Percentiles rank a stretch among this genome's conserved stretches.
These are phyloP conservation scores for Talaromyces pinophilus DNA, from an alignment of 2,329 filamentous ascomycete species.

Conservation along the genomic window DNA sequence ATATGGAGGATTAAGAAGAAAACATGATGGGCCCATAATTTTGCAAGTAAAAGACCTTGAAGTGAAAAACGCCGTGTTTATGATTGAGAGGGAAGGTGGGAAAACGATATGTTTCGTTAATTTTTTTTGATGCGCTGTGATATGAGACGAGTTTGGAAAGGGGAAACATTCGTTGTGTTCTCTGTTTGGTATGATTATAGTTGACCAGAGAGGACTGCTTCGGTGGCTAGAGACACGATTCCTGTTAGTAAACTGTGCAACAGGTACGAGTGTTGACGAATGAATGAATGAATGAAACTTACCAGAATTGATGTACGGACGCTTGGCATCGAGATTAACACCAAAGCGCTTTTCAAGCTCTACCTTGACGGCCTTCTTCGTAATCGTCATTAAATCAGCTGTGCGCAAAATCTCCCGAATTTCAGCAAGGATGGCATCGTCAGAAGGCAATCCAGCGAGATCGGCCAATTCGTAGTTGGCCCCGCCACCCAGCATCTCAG, in stretches of 20 bases:
- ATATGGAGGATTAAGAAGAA: not conserved
- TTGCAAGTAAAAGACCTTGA: not conserved
- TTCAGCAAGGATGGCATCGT: slow-evolving; percentile 87
- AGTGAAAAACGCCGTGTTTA: slow-evolving; percentile 12
- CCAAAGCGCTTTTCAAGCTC: slow-evolving; percentile 91
- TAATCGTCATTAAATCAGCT: slow-evolving; percentile 94
- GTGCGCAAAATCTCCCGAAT: slow-evolving; percentile 90
- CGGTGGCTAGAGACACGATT: slow-evolving; percentile 60
- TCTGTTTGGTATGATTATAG: slow-evolving; percentile 49
- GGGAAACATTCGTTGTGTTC: not conserved
- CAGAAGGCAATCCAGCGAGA: slow-evolving; percentile 74
- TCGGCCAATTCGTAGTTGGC: slow-evolving; percentile 72
- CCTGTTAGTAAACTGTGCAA: slow-evolving; percentile 1
- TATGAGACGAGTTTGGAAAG: not conserved
- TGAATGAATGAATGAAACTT: slow-evolving; percentile 45
- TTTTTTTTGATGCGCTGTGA: slow-evolving; percentile 11
- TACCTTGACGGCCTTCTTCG: slow-evolving; percentile 95
- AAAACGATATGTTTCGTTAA: slow-evolving; percentile 7
- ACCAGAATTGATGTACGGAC: slow-evolving; percentile 92
- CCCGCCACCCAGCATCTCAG: slow-evolving; percentile 66
- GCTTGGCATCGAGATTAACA: slow-evolving; percentile 79
- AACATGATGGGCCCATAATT: not conserved
- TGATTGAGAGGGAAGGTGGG: slow-evolving; percentile 4
- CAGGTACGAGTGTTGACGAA: not conserved
- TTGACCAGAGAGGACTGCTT: slow-evolving; percentile 75